These are phyloP conservation scores for Kodamaea anthophila DNA, from an alignment of 1,139 yeast genomes.

Conservation along the genomic window DNA sequence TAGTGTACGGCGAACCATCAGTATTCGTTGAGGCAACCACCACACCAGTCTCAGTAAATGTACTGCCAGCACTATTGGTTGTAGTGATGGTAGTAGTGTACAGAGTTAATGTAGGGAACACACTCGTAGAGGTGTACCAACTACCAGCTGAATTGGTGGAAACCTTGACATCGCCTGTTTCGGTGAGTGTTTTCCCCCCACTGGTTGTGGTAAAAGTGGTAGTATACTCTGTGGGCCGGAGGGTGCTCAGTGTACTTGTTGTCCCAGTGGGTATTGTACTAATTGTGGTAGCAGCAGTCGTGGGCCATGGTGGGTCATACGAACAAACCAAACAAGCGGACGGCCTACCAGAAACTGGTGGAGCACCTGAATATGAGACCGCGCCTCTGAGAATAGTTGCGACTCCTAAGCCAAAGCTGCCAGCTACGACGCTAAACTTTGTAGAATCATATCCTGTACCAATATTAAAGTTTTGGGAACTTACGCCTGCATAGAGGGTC, in stretches of 20 bases:
- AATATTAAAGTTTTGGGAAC: constrained; percentile 12
- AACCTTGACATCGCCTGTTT: not conserved
- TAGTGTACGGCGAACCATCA: constrained; percentile 10
- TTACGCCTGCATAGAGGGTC: constrained; percentile 8
- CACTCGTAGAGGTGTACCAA: not conserved
- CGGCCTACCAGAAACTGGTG: constrained; percentile 8
- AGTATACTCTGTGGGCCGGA: not conserved
- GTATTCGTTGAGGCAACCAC: constrained; percentile 12
- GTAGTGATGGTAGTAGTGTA: constrained; percentile 1
- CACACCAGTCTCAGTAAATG: constrained; percentile 8
- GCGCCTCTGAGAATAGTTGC: constrained; percentile 10
- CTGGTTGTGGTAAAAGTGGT: not conserved
- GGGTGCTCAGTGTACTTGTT: not conserved
- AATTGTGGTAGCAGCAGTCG: constrained; percentile 1
- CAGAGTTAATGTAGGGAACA: not conserved
- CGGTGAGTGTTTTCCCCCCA: not conserved
- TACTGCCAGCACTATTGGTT: not conserved
- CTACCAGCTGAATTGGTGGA: not conserved
- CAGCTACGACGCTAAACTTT: constrained; percentile 11
- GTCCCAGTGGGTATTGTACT: not conserved
- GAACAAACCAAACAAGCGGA: constrained; percentile 12
- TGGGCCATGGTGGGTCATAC: constrained; percentile 2
- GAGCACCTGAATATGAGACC: constrained; percentile 13
- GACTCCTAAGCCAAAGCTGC: constrained; percentile 12
- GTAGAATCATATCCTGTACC: constrained; percentile 17